Percentiles rank a stretch among this genome's conserved stretches.
These are phyloP conservation scores for Salix udensis DNA, from an alignment of 345 rosid species.

Conservation along the genomic window DNA sequence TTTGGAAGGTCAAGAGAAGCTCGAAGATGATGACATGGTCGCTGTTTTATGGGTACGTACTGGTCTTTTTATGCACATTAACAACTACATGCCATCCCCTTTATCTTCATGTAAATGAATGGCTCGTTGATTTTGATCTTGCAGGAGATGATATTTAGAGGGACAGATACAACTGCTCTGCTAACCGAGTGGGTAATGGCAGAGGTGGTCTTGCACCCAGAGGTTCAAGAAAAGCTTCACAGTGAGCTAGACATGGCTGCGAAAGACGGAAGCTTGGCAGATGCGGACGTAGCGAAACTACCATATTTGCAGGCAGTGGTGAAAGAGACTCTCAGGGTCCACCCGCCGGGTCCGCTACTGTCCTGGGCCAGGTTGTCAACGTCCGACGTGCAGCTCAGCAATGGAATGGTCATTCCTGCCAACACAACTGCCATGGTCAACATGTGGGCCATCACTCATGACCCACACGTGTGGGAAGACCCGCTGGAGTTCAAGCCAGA, in stretches of 20 bases:
- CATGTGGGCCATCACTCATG: constrained; percentile 98
- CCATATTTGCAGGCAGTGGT: constrained; percentile 75
- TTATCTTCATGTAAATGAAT: neutral
- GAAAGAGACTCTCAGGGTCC: constrained; percentile 66
- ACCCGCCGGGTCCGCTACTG: constrained; percentile 89
- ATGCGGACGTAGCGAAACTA: constrained; percentile 49
- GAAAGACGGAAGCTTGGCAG: constrained; percentile 23
- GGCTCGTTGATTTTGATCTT: neutral
- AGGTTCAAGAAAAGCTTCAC: constrained; percentile 50
- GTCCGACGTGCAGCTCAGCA: constrained; percentile 69
- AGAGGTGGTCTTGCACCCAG: constrained; percentile 63
- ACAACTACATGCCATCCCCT: neutral
- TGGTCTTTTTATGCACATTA: neutral
- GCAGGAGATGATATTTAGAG: constrained; percentile 91
- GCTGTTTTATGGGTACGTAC: constrained; percentile 89
- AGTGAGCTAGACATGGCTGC: constrained; percentile 35
- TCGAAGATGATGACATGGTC: constrained; percentile 74
- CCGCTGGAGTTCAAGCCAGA: constrained; percentile 63
- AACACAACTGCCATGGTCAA: constrained; percentile 89
- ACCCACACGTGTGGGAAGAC: constrained; percentile 55
- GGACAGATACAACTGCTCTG: constrained; percentile 84
- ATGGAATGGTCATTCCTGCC: constrained; percentile 73
- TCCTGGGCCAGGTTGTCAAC: constrained; percentile 92
- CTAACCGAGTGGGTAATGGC: constrained; percentile 94
- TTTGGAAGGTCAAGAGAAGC: constrained; percentile 66